phyloP scores from a whole-genome alignment of 1,284 basidiomycete genomes.

The Sporisorium scitamineum region DNA sequence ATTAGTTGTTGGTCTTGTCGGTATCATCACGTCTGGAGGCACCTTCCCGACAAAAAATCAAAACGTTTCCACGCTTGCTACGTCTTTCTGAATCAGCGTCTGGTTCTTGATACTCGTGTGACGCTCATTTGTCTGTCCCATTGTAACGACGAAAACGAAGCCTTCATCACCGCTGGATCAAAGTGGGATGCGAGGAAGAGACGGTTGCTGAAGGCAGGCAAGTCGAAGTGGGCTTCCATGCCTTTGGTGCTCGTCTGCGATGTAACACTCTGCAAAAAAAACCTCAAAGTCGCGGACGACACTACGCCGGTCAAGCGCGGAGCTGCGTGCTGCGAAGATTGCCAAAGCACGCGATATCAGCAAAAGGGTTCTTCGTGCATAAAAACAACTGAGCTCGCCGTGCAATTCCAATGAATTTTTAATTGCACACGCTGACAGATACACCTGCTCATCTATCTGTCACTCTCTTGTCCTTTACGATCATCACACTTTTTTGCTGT shows the following conservation, averaged over 20 bases:
- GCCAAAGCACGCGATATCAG: constrained; percentile 23
- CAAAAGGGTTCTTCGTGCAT: constrained; percentile 16
- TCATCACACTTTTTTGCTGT: not conserved
- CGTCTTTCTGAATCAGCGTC: not conserved
- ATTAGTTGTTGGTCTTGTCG: not conserved
- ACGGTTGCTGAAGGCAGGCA: not conserved
- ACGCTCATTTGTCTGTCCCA: not conserved
- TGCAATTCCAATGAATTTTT: not conserved
- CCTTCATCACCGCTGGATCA: not conserved
- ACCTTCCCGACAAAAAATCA: not conserved
- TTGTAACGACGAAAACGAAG: not conserved
- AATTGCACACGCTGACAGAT: not conserved
- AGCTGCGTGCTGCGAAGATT: constrained; percentile 4
- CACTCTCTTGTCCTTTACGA: not conserved
- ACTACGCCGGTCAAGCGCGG: not conserved
- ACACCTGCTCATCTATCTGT: not conserved
- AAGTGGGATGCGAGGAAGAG: not conserved
- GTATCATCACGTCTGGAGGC: not conserved
- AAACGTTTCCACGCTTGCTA: constrained; percentile 3
- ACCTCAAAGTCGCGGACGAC: constrained; percentile 6
- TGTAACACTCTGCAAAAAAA: not conserved
- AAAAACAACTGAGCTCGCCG: not conserved
- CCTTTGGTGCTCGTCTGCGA: not conserved
- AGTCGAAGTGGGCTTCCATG: not conserved
- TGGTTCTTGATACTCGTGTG: not conserved